phyloP scores from a whole-genome alignment of 768 basidiomycete genomes.

The Infundibulicybe gibba region DNA sequence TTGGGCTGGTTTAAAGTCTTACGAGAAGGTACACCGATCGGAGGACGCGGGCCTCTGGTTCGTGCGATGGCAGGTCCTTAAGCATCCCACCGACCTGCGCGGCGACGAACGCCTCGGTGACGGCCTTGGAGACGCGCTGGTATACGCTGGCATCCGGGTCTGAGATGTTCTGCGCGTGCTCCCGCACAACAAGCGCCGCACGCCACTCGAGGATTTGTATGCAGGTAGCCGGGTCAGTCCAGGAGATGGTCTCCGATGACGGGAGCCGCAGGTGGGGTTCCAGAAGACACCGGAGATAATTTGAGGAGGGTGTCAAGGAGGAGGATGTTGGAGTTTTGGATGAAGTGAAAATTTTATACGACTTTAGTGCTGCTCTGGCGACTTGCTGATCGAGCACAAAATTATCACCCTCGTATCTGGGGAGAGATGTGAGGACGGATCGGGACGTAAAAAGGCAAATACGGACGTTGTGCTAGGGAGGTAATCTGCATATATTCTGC shows the following conservation, averaged over 20 bases:
- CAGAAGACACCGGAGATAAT: constrained; percentile 54
- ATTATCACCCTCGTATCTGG: constrained; percentile 76
- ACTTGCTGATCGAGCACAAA: constrained; percentile 75
- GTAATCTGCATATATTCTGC: constrained; percentile 60
- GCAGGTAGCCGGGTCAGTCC: constrained; percentile 33
- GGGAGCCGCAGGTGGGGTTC: constrained; percentile 14
- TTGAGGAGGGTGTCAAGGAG: constrained; percentile 42
- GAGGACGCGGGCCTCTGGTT: constrained; percentile 23
- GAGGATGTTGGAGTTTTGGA: constrained; percentile 17
- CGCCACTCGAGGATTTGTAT: constrained; percentile 60
- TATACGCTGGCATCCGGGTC: constrained; percentile 53
- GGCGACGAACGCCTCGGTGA: constrained; percentile 69
- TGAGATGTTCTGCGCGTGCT: constrained; percentile 28
- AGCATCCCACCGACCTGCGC: constrained; percentile 49
- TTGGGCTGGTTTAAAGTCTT: too few species aligned
- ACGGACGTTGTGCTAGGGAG: constrained; percentile 62
- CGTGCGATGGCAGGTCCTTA: constrained; percentile 16
- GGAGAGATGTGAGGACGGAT: constrained; percentile 1
- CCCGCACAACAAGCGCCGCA: constrained; percentile 56
- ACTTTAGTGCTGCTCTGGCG: constrained; percentile 66
- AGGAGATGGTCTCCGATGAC: constrained; percentile 17
- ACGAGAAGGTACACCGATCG: constrained; percentile 17
- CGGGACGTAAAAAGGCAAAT: not conserved
- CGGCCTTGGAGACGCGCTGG: constrained; percentile 56
- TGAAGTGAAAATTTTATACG: constrained; percentile 35